Conservation (phyloP, 129 eudicot genomes). For the Daucus carota region DNA sequence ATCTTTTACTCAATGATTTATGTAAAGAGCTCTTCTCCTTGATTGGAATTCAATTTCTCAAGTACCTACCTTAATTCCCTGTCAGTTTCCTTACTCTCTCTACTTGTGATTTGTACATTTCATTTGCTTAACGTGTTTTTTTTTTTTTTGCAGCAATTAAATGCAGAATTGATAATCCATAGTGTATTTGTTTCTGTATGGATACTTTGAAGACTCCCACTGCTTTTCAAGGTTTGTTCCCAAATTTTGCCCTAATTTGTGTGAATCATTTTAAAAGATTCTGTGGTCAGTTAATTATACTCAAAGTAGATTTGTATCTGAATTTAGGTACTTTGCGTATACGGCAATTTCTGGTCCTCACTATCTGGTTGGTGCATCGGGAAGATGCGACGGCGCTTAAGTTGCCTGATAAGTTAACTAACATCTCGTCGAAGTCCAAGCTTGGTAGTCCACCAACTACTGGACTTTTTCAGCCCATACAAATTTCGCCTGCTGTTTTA, state of each 20-base stretch:
- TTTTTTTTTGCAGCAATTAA: no score
- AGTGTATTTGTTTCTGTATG: conserved; percentile 58
- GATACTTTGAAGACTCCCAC: conserved; percentile 42
- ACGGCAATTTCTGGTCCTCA: conserved; percentile 29
- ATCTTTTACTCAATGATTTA: no score
- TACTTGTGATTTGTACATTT: no score
- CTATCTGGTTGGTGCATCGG: conserved; percentile 35
- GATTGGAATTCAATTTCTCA: no score
- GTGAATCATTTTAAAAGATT: no score
- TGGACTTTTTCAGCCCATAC: conserved; percentile 63
- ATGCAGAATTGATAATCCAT: not conserved
- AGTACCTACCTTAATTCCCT: no score
- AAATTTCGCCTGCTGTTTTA: conserved; percentile 80
- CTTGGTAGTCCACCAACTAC: conserved; percentile 54
- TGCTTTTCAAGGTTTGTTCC: conserved; percentile 41
- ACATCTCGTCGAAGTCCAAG: conserved; percentile 25
- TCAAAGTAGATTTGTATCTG: conserved; percentile 10
- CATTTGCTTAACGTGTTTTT: no score
- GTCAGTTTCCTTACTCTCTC: no score
- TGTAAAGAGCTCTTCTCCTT: no score
- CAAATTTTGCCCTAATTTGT: not conserved
- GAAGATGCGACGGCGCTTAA: conserved; percentile 32
- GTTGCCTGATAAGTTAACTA: conserved; percentile 19
- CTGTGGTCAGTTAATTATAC: no score
- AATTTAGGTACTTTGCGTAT: conserved; percentile 56